Percentiles rank a stretch among this genome's conserved stretches.
Evolutionary conservation across 208 protist genomes (phyloP).

Genomic region (Phytomonas serpens): DNA sequence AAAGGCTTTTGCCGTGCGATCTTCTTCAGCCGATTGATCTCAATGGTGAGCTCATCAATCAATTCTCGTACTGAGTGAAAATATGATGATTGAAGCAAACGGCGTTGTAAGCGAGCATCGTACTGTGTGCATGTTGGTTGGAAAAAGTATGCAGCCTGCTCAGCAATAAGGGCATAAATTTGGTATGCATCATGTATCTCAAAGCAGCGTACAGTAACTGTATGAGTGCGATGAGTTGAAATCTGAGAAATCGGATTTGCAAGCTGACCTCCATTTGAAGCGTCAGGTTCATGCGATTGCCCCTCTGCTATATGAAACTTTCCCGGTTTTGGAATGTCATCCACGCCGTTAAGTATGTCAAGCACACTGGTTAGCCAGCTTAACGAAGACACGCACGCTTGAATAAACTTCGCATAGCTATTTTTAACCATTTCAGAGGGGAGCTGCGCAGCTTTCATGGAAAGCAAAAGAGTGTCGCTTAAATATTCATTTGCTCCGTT

Average conservation of each 20-base stretch:
- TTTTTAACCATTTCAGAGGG: slow-evolving; percentile 23
- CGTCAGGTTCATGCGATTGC: neutral
- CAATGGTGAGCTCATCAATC: slow-evolving; percentile 35
- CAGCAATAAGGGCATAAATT: slow-evolving; percentile 45
- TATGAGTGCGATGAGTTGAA: slow-evolving; percentile 16
- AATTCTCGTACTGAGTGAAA: slow-evolving; percentile 41
- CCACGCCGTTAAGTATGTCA: slow-evolving; percentile 31
- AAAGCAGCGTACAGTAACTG: slow-evolving; percentile 49
- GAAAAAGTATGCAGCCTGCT: slow-evolving; percentile 53
- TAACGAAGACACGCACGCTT: slow-evolving; percentile 32
- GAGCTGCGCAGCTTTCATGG: slow-evolving; percentile 17
- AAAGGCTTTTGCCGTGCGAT: slow-evolving; percentile 18
- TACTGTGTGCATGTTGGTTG: slow-evolving; percentile 50
- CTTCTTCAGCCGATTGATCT: slow-evolving; percentile 45
- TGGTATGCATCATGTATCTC: slow-evolving; percentile 61
- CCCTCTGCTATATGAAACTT: slow-evolving; percentile 25
- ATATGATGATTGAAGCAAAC: slow-evolving; percentile 47
- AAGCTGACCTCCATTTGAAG: neutral
- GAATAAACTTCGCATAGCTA: slow-evolving; percentile 55
- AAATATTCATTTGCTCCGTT: neutral
- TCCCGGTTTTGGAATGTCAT: slow-evolving; percentile 51
- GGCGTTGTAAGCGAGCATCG: slow-evolving; percentile 42
- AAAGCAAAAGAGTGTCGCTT: slow-evolving; percentile 13
- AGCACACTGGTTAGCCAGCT: slow-evolving; percentile 39
- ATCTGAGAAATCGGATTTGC: neutral